These are phyloP conservation scores for Phyllosticta citribraziliensis DNA, from an alignment of 2,329 filamentous ascomycete genomes.

Conservation along the genomic window DNA sequence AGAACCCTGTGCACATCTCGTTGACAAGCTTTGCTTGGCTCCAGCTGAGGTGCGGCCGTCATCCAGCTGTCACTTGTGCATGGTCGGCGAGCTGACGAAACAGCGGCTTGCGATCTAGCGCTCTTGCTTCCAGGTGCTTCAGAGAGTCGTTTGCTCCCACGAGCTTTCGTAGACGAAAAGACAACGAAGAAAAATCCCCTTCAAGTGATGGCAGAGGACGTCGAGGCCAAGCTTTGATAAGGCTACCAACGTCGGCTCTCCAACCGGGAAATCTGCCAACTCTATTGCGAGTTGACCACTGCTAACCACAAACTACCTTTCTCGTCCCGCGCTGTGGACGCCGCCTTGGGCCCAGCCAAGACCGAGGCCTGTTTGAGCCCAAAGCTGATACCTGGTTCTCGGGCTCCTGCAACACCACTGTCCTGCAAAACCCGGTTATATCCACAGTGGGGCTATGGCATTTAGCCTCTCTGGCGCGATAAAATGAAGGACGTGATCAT, in stretches of 20 bases:
- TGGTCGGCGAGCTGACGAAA: background rate
- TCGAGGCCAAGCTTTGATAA: background rate
- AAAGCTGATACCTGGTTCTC: background rate
- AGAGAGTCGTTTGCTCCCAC: background rate
- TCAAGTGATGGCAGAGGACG: background rate
- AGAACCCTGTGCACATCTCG: background rate
- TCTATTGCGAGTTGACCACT: background rate
- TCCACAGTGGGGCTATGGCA: background rate
- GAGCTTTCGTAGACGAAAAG: background rate
- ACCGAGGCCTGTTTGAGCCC: background rate
- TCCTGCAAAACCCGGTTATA: background rate
- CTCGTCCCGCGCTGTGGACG: background rate
- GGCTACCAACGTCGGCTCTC: background rate
- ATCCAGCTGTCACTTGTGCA: background rate
- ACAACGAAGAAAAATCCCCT: background rate
- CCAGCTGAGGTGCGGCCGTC: background rate
- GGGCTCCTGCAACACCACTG: background rate
- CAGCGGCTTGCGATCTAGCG: background rate
- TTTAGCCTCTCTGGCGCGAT: background rate
- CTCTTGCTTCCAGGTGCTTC: background rate
- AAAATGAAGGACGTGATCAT: background rate
- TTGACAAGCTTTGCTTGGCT: background rate
- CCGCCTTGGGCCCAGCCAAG: background rate
- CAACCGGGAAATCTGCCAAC: background rate
- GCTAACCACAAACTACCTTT: background rate